Conservation (phyloP, 345 rosid genomes). For the Brassica cretica region DNA sequence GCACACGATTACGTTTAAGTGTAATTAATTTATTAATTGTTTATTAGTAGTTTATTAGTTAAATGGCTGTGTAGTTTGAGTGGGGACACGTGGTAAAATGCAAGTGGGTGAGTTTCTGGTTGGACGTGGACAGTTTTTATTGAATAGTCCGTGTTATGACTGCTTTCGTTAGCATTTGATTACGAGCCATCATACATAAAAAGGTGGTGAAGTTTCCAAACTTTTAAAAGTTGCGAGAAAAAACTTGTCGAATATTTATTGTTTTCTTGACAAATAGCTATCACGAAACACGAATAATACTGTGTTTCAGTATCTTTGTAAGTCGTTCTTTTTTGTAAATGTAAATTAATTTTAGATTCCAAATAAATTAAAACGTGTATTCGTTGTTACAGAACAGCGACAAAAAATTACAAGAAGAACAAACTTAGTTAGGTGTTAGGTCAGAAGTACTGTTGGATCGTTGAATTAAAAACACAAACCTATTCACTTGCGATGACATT, state of each 20-base stretch:
- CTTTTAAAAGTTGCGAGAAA: constrained; percentile 4
- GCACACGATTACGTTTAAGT: constrained; percentile 34
- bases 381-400: not conserved
- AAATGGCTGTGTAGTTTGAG: not conserved
- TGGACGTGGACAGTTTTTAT: constrained; percentile 33
- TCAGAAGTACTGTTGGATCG: not conserved
- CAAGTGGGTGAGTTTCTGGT: constrained; percentile 29
- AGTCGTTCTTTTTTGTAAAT: not conserved
- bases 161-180: constrained; percentile 20
- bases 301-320: not conserved
- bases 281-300: not conserved
- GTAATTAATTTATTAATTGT: not conserved
- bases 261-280: not conserved
- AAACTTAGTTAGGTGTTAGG: not conserved
- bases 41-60: not conserved
- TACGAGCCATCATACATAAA: not conserved
- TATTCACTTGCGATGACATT: not conserved
- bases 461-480: not conserved
- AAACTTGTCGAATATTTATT: not conserved
- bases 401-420: not conserved
- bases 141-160: constrained; percentile 26
- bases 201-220: constrained; percentile 8
- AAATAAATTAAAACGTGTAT: not conserved
- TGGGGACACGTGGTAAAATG: constrained; percentile 28
- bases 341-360: not conserved